Evolutionary conservation across 768 basidiomycete species (phyloP), one percentile per base, ranked within the genome.

Genomic region (Cystofilobasidium capitatum): DNA sequence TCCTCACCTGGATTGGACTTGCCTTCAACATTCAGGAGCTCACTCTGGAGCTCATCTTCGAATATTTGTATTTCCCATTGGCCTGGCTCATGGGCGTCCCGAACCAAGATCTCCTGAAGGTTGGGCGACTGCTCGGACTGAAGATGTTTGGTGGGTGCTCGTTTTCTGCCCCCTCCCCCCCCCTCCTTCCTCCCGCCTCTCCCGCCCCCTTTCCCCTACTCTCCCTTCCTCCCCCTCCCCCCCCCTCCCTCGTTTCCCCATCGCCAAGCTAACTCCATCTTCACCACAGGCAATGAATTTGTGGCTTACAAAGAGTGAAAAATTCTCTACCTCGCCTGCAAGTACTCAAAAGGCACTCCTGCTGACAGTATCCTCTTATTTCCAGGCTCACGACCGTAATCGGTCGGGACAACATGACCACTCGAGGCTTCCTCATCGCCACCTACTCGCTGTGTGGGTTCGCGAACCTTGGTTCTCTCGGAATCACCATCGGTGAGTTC

Each of bases 391-490:
- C 77, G 10, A 80, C 89, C 62, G 80, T 85, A 69, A 77, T 78
- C 1, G 78, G 85, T 49, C 75, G 78, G 29, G 77, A 81, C 59
- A 83, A 87, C 3, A 82, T 91, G 60, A 85, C 85, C 26, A 80
- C 77, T 36, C 88, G 88, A 65, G 88, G 85, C 26, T 91, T 81
- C 78, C 87, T 86, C 62, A 91, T 93, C 71, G 26, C 87, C 17
- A 85, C 87, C 39, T 94, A 92, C 75, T 86, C 87, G 20, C 84
- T 93, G 20, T 92, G 90, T 76, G 92, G 92, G 13, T 94, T 94
- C 74, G 89, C 89, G 68, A 93, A 93, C 73, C 69, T 76, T 39
- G 72, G 70, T 29, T 71, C 88, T 8, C 79, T 91, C 31, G 91
- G 91, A 74, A 90, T 93, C 71, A 88, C 91, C 76, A 83, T 88